phyloP scores from a whole-genome alignment of 202 grass and related monocot species.

The Dendrocalamus latiflorus region DNA sequence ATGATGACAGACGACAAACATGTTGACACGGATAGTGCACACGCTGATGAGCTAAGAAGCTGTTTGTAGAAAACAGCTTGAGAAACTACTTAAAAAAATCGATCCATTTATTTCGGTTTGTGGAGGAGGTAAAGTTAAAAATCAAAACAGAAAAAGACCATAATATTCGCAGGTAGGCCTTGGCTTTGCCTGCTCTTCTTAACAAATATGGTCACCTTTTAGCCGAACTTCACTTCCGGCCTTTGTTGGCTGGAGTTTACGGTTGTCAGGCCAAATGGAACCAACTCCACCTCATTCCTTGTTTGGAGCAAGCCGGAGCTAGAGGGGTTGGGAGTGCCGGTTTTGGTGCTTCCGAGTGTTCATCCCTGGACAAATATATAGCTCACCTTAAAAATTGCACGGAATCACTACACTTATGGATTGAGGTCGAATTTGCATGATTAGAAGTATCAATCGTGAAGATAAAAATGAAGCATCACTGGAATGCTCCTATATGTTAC shows the following conservation, averaged over 20 bases:
- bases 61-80: fast-evolving
- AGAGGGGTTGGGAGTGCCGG: not conserved
- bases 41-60: fast-evolving
- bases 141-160: too few species aligned
- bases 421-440: too few species aligned
- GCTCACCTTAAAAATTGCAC: not conserved
- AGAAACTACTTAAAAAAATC: too few species aligned
- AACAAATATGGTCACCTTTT: not conserved
- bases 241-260: too few species aligned
- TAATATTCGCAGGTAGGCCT: not conserved
- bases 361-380: not conserved
- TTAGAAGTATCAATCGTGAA: too few species aligned
- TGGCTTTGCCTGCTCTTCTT: not conserved
- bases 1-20: too few species aligned
- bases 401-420: not conserved
- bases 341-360: not conserved
- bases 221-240: too few species aligned
- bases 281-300: not conserved
- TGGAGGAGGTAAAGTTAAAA: too few species aligned
- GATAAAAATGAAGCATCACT: too few species aligned
- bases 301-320: not conserved
- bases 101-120: too few species aligned
- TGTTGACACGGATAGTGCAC: fast-evolving
- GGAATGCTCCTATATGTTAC: too few species aligned
- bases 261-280: too few species aligned